Evolutionary conservation across 169 alveolate species (phyloP).

Genomic region (Cardiosporidium cionae): DNA sequence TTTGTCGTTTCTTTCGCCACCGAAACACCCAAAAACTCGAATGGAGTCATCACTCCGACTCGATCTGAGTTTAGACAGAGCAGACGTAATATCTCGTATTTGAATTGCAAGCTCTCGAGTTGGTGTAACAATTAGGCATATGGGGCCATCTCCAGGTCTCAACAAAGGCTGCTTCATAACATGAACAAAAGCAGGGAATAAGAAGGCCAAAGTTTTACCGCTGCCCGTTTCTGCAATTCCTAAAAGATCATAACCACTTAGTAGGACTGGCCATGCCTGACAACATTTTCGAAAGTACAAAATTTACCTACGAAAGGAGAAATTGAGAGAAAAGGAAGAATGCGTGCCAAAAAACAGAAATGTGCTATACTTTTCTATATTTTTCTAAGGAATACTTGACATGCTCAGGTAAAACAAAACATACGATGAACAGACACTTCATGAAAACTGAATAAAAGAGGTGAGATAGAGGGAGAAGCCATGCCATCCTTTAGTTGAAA

Average conservation of each 20-base stretch:
- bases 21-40: not conserved
- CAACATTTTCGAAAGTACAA: not conserved
- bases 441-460: too few species aligned
- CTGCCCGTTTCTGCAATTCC: constrained; percentile 99
- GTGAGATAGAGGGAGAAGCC: too few species aligned
- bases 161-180: constrained; percentile 76
- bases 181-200: constrained; percentile 92
- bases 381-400: not conserved
- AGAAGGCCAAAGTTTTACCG: constrained; percentile 95
- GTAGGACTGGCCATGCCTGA: not conserved
- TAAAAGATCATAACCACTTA: constrained; percentile 74
- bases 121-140: constrained; percentile 65
- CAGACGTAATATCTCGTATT: constrained; percentile 33
- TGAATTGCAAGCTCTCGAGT: constrained; percentile 80
- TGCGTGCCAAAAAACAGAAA: not conserved
- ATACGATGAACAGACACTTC: not conserved
- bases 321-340: not conserved
- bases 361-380: not conserved
- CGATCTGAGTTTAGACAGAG: not conserved
- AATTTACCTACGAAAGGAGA: not conserved
- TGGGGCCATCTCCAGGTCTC: constrained; percentile 41
- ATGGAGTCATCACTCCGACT: not conserved
- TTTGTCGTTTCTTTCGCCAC: not conserved
- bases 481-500: too few species aligned
- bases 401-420: not conserved